Percentiles rank a stretch among this genome's conserved stretches.
Evolutionary conservation across 1,284 basidiomycete genomes (phyloP).

Genomic region (Pulveroboletus sp.): DNA sequence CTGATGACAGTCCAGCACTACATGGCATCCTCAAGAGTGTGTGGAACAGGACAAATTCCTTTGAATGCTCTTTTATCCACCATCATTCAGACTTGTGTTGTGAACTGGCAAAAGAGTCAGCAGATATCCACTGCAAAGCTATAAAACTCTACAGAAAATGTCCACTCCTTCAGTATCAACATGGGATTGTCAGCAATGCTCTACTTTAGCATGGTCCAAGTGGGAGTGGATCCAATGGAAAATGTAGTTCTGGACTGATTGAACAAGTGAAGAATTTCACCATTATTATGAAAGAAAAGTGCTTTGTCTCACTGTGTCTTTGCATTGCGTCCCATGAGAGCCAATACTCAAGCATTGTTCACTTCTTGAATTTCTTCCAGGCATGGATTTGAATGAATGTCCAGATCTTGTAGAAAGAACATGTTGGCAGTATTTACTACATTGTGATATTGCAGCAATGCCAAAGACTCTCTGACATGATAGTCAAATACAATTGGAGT

Average conservation of each 20-base stretch:
- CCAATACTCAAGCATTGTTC: background rate
- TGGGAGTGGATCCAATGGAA: constrained; percentile 4
- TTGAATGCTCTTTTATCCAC: background rate
- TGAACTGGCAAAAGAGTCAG: constrained; percentile 7
- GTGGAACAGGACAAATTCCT: background rate
- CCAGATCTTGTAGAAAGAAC: constrained; percentile 20
- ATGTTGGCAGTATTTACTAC: background rate
- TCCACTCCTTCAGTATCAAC: too few species aligned
- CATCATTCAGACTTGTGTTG: constrained; percentile 14
- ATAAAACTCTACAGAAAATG: too few species aligned
- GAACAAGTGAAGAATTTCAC: background rate
- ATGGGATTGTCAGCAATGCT: background rate
- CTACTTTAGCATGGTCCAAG: constrained; percentile 7
- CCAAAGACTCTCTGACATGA: constrained; percentile 15
- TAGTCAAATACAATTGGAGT: constrained; percentile 4
- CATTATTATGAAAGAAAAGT: background rate
- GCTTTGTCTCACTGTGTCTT: background rate
- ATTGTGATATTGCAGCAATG: constrained; percentile 1
- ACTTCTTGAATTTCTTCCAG: background rate
- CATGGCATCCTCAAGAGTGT: background rate
- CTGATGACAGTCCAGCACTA: constrained; percentile 18
- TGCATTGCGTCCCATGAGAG: constrained; percentile 6
- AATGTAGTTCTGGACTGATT: constrained; percentile 1
- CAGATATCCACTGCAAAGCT: background rate
- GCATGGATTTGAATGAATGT: background rate